Percentiles rank a stretch among this genome's conserved stretches.
These are phyloP conservation scores for Pharus latifolius DNA, from an alignment of 176 grass and related monocot species.

Conservation along the genomic window DNA sequence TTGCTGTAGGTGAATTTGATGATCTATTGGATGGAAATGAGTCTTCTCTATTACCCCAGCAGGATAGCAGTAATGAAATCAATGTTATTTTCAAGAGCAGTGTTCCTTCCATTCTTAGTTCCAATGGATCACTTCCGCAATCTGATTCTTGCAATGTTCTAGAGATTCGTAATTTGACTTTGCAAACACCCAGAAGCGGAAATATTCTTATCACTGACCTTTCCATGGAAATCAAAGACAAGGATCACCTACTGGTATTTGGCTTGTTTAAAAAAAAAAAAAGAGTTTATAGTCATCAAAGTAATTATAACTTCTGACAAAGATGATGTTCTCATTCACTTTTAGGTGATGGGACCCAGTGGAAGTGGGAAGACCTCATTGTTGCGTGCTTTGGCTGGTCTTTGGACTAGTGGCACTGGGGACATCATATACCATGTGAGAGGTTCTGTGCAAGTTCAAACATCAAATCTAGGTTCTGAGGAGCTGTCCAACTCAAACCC, in stretches of 20 bases:
- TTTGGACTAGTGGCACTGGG: constrained; percentile 84
- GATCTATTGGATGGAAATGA: constrained; percentile 67
- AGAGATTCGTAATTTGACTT: constrained; percentile 74
- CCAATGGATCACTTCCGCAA: constrained; percentile 57
- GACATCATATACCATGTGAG: constrained; percentile 62
- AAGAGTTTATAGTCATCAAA: constrained; percentile 18
- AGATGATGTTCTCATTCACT: neutral
- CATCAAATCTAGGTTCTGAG: constrained; percentile 30
- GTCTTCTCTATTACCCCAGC: constrained; percentile 21
- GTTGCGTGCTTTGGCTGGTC: constrained; percentile 83
- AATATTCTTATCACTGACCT: constrained; percentile 75
- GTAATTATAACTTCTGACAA: neutral
- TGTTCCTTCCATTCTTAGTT: constrained; percentile 18
- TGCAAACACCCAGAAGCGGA: constrained; percentile 65
- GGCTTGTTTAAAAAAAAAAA: neutral
- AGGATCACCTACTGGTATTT: constrained; percentile 81
- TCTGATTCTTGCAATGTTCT: constrained; percentile 40
- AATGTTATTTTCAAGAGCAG: constrained; percentile 53
- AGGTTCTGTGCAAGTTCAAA: constrained; percentile 22
- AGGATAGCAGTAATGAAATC: constrained; percentile 40
- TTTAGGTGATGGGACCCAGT: constrained; percentile 94
- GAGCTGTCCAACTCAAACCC: constrained; percentile 24
- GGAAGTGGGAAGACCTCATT: constrained; percentile 97
- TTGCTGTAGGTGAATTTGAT: constrained; percentile 73
- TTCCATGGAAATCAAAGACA: constrained; percentile 60